Evolutionary conservation across 75 land plant genomes (phyloP).

Genomic region (Selaginella moellendorffii): DNA sequence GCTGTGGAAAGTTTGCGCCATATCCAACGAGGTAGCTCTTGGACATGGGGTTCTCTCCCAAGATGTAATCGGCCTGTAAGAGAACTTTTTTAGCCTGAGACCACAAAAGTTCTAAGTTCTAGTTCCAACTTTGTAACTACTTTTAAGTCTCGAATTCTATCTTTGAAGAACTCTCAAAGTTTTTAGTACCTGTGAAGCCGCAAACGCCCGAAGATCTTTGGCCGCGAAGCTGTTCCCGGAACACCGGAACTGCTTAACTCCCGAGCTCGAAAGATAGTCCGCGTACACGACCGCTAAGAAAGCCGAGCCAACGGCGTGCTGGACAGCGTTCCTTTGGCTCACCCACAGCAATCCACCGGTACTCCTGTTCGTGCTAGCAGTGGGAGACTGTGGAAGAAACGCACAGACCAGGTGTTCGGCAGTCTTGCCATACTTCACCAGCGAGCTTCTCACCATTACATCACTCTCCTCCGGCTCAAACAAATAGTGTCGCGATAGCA

Average conservation of each 20-base stretch:
- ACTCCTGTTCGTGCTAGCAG: background rate
- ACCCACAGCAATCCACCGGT: constrained; percentile 65
- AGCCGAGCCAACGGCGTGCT: constrained; percentile 67
- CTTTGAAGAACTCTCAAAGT: too few relatives aligned
- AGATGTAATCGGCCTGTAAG: constrained; percentile 61
- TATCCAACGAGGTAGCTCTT: constrained; percentile 73
- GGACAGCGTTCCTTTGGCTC: constrained; percentile 49
- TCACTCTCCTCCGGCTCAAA: background rate
- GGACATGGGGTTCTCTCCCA: constrained; percentile 55
- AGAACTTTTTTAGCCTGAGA: too few relatives aligned
- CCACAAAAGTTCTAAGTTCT: too few relatives aligned
- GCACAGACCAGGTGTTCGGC: constrained; percentile 1
- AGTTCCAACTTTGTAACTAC: too few relatives aligned
- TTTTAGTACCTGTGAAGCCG: constrained; percentile 80
- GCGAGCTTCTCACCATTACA: background rate
- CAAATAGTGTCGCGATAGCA: background rate
- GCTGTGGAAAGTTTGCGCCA: constrained; percentile 46
- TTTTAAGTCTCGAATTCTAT: too few relatives aligned
- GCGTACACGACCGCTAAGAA: constrained; percentile 71
- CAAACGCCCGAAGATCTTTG: constrained; percentile 55
- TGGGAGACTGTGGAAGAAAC: constrained; percentile 1
- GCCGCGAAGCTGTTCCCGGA: constrained; percentile 36
- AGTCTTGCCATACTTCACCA: background rate
- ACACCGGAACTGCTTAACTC: constrained; percentile 31
- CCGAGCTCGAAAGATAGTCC: constrained; percentile 65